Evolutionary conservation across 805 yeast species (phyloP), one percentile per base, ranked within the genome.

Genomic region (Candida germanica): DNA sequence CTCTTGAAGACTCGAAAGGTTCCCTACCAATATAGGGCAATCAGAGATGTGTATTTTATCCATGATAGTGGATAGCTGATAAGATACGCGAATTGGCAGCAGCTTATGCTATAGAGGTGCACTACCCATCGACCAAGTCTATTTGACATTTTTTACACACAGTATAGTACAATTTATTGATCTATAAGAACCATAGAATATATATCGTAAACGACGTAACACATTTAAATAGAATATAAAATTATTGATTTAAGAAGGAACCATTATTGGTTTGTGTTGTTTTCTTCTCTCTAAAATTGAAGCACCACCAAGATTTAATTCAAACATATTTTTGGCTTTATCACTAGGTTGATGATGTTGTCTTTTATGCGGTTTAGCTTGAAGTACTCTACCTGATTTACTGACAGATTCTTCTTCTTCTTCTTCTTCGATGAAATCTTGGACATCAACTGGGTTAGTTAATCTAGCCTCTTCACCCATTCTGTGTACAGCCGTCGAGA

Each of bases 401-500:
- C 29, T 25, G 7, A 40, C 43, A 5, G 3, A 48, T 31, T 44
- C 52, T 5, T 50, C 56, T 18, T 58, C 64, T 19, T 52, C 61
- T 36, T 66, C 71, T 29, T 64, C 70, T 39, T 60, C 69, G 13
- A 61, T 55, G 25, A 57, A 44, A 16, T 58, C 58, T 9, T 36
- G 34, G 14, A 37, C 26, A 18, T 53, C 48, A 25, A 49, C 48
- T 16, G 47, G 38, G 22, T 42, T 42, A 11, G 58, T 46, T 31
- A 64, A 52, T 6, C 73, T 69, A 6, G 70, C 67, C 47, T 83
- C 89, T 53, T 80, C 85, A 34, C 83, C 87, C 64, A 75, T 73
- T 50, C 95, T 78, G 53, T 86, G 91, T 12, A 87, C 87, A 5
- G 95, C 94, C 33, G 87, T 83, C 19, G 88, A 80, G 6, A 87